A percentile compares a stretch with the other conserved stretches of the same genome.
phyloP scores from a whole-genome alignment of 352 stramenopile genomes.

The Blastocystis sp. region DNA sequence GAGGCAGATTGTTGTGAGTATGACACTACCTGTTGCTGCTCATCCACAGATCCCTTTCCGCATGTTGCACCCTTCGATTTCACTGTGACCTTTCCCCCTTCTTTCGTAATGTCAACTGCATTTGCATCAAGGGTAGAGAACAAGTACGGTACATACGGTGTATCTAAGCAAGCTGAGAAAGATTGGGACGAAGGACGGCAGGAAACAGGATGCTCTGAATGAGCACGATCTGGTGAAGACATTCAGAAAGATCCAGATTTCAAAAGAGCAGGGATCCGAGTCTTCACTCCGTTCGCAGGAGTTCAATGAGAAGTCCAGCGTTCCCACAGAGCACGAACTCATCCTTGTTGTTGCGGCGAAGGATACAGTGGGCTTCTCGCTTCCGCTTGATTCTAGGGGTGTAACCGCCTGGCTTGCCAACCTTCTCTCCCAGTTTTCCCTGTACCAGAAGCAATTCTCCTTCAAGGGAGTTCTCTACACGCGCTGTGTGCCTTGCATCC shows the following conservation, averaged over 20 bases:
- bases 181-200: not conserved
- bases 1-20: not conserved
- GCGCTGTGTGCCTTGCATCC: not conserved
- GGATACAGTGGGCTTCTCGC: not conserved
- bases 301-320: not conserved
- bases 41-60: not conserved
- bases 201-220: not conserved
- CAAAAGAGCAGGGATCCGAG: not conserved
- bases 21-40: not conserved
- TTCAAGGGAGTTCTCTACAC: not conserved
- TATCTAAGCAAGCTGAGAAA: not conserved
- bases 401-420: not conserved
- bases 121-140: not conserved
- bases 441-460: not conserved
- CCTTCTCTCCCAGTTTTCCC: not conserved
- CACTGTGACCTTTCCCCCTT: not conserved
- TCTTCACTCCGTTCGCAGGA: not conserved
- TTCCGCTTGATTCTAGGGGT: not conserved
- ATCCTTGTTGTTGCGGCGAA: not conserved
- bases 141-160: not conserved
- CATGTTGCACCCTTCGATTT: not conserved
- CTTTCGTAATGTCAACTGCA: not conserved
- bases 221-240: not conserved
- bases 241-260: not conserved
- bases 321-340: not conserved